phyloP scores from a whole-genome alignment of 169 alveolate species.

The Pseudocohnilembus persalinus region DNA sequence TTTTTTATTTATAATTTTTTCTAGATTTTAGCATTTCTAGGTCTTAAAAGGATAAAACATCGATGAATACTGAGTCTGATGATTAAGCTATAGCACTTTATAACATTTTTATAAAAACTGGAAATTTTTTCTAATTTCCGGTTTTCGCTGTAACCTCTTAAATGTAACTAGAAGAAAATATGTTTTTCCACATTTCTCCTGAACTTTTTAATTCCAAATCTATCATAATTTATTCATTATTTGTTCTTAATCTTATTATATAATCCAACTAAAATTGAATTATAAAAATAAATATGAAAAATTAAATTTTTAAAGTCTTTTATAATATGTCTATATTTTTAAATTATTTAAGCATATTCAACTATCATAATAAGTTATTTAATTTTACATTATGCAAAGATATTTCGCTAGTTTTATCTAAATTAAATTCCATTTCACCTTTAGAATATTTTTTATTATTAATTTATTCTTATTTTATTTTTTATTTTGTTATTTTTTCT shows the following conservation, averaged over 20 bases:
- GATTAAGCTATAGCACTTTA: constrained; percentile 41
- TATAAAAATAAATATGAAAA: no score
- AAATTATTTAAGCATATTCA: no score
- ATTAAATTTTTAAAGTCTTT: no score
- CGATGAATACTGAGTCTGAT: constrained; percentile 53
- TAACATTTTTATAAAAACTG: constrained; percentile 59
- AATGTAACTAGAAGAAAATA: constrained; percentile 48
- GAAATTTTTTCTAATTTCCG: constrained; percentile 55
- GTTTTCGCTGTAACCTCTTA: constrained; percentile 64
- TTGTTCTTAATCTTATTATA: constrained; percentile 19
- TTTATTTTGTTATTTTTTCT: no score
- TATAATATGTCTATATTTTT: no score
- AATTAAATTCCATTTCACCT: no score
- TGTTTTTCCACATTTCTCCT: constrained; percentile 65
- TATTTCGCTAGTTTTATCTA: no score
- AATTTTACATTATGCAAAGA: no score
- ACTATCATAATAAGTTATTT: no score
- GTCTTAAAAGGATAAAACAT: constrained; percentile 57
- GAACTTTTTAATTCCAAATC: constrained; percentile 55
- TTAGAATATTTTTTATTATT: no score
- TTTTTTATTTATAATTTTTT: constrained; percentile 1
- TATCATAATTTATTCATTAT: constrained; percentile 28
- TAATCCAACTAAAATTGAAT: constrained; percentile 19
- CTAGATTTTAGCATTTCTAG: constrained; percentile 47
- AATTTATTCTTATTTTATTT: no score